Percentiles rank a stretch among this genome's conserved stretches.
Conservation (phyloP, 179 eudicot genomes). For the Sideroxylon spinosum region DNA sequence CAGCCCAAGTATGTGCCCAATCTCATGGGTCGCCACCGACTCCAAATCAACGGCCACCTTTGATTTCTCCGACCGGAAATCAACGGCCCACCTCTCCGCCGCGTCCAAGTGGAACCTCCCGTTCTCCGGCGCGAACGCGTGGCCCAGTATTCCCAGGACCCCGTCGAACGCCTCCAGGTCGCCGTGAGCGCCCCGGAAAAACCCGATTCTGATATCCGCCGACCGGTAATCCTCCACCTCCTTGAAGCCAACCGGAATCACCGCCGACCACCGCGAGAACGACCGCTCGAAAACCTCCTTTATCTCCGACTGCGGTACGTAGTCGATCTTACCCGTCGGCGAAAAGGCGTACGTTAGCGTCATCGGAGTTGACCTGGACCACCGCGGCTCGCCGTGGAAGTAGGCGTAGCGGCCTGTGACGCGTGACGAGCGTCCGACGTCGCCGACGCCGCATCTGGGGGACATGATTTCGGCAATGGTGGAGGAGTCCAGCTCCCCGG, state of each 20-base stretch:
- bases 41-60: slow-evolving; percentile 71
- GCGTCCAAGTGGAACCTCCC: slow-evolving; percentile 73
- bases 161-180: slow-evolving; percentile 91
- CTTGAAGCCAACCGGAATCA: slow-evolving; percentile 66
- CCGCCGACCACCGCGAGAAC: slow-evolving; percentile 69
- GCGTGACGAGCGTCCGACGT: slow-evolving; percentile 25
- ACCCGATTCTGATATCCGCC: slow-evolving; percentile 72
- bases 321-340: slow-evolving; percentile 28
- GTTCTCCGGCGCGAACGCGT: slow-evolving; percentile 76
- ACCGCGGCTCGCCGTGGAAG: slow-evolving; percentile 65
- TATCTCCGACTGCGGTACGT: slow-evolving; percentile 37
- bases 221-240: slow-evolving; percentile 28
- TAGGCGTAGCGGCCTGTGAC: slow-evolving; percentile 38
- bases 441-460: slow-evolving; percentile 70
- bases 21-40: slow-evolving; percentile 87
- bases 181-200: slow-evolving; percentile 67
- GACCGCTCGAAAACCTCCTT: slow-evolving; percentile 46
- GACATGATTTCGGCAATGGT: slow-evolving; percentile 50
- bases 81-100: slow-evolving; percentile 84
- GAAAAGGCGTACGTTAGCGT: slow-evolving; percentile 58
- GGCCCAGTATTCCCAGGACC: slow-evolving; percentile 63
- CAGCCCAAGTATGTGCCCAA: slow-evolving; percentile 82
- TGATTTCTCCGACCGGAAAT: slow-evolving; percentile 41
- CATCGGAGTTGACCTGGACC: slow-evolving; percentile 35
- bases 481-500: slow-evolving; percentile 56